A percentile compares a stretch with the other conserved stretches of the same genome.
Evolutionary conservation across 805 yeast species (phyloP).

Genomic region (Hagleromyces aurorensis): DNA sequence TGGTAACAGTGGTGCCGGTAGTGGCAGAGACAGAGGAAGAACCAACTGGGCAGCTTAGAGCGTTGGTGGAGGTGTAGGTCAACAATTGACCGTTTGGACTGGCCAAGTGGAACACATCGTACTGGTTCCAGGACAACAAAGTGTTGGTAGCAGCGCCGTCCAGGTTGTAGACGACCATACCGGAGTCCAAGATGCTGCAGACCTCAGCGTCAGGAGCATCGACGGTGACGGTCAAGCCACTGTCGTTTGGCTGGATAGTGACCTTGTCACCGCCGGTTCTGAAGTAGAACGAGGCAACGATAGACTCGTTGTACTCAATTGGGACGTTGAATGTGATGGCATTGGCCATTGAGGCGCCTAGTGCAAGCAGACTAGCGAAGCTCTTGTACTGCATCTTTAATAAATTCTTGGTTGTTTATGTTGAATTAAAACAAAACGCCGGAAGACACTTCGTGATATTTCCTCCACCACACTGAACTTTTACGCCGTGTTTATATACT

Average conservation of each 20-base stretch:
- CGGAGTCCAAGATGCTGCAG: slow-evolving; percentile 18
- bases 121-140: slow-evolving; percentile 21
- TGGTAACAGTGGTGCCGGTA: slow-evolving; percentile 1
- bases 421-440: no score
- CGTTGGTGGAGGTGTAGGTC: slow-evolving; percentile 13
- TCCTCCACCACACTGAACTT: no score
- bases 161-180: slow-evolving; percentile 19
- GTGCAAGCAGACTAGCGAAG: slow-evolving; percentile 5
- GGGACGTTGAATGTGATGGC: slow-evolving; percentile 13
- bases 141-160: slow-evolving; percentile 13
- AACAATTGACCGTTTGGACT: slow-evolving; percentile 12
- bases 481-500: no score
- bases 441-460: no score
- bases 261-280: slow-evolving; percentile 15
- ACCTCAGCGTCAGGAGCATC: slow-evolving; percentile 9
- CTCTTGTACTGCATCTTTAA: slow-evolving; percentile 5
- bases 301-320: slow-evolving; percentile 13
- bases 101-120: slow-evolving; percentile 20
- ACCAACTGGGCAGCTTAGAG: slow-evolving; percentile 15
- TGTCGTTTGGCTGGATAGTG: slow-evolving; percentile 11
- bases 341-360: slow-evolving; percentile 9
- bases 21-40: slow-evolving; percentile 2
- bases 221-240: slow-evolving; percentile 17
- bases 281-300: slow-evolving; percentile 19
- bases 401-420: no score